Conservation (phyloP, 2,329 filamentous ascomycete species). For the Bipolaris oryzae region DNA sequence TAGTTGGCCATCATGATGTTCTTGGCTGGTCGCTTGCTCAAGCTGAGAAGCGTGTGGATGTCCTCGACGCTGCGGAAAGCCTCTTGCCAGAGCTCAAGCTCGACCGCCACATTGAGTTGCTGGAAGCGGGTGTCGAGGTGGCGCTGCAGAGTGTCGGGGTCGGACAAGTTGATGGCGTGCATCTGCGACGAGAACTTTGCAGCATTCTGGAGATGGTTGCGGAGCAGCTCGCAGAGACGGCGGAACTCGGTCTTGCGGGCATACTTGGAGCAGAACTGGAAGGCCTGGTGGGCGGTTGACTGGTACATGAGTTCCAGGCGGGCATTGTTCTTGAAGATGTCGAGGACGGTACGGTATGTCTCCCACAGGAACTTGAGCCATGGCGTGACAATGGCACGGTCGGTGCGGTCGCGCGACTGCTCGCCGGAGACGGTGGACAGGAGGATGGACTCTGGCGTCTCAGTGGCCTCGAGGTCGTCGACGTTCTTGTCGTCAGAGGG, state of each 20-base stretch:
- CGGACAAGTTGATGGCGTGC: conserved; percentile 98
- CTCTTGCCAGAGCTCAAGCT: conserved; percentile 98
- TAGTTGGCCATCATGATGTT: conserved; percentile 99
- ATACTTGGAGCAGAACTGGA: conserved; percentile 98
- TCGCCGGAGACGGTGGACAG: conserved; percentile 97
- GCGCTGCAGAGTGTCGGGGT: conserved; percentile 94
- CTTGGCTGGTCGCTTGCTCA: conserved; percentile 98
- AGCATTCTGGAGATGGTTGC: conserved; percentile 98
- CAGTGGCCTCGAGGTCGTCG: conserved; percentile 94
- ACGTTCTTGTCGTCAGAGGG: conserved; percentile 76
- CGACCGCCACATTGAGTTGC: conserved; percentile 96
- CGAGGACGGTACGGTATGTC: conserved; percentile 96
- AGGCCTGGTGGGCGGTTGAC: conserved; percentile 95
- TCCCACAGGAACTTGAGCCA: conserved; percentile 99
- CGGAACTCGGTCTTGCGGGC: conserved; percentile 99
- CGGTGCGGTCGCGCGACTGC: conserved; percentile 95
- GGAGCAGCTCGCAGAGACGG: conserved; percentile 94
- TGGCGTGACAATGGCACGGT: conserved; percentile 96
- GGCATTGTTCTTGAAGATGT: conserved; percentile 99
- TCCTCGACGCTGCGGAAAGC: conserved; percentile 99
- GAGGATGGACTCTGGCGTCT: conserved; percentile 97
- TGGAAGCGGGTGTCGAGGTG: conserved; percentile 98
- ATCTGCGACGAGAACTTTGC: conserved; percentile 99
- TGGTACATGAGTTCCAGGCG: conserved; percentile 98
- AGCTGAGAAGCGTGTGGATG: conserved; percentile 93